Evolutionary conservation across 73 alveolate genomes (phyloP).

Genomic region (Symbiodinium pilosum): DNA sequence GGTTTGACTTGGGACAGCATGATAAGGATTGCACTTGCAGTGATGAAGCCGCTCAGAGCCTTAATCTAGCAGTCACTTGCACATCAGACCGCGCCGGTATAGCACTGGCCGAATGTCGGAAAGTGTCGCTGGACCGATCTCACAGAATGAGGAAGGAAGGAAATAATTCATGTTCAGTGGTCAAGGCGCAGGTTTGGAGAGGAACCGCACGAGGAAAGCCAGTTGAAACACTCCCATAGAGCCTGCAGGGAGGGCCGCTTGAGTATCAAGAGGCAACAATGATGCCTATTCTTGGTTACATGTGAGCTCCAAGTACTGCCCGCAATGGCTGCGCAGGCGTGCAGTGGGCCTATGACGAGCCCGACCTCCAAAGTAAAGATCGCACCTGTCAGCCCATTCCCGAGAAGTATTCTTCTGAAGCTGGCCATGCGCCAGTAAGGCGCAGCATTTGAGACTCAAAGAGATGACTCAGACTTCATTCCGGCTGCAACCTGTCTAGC

Average conservation of each 20-base stretch:
- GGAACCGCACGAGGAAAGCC: slow-evolving; percentile 81
- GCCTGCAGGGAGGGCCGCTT: not conserved
- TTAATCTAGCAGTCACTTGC: not conserved
- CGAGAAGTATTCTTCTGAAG: too few species aligned
- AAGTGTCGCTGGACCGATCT: not conserved
- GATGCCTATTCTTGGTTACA: not conserved
- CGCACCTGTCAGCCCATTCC: too few species aligned
- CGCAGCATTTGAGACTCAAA: too few species aligned
- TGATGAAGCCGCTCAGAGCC: slow-evolving; percentile 88
- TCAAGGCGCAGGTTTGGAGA: slow-evolving; percentile 57
- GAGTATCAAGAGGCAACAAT: not conserved
- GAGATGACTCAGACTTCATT: too few species aligned
- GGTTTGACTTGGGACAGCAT: slow-evolving; percentile 90
- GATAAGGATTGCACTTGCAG: slow-evolving; percentile 76
- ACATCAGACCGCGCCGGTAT: not conserved
- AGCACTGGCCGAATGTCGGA: not conserved
- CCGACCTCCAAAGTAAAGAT: slow-evolving; percentile 63
- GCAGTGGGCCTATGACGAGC: slow-evolving; percentile 1
- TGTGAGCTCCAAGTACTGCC: not conserved
- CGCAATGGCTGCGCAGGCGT: not conserved
- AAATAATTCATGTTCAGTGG: too few species aligned
- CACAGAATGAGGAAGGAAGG: not conserved
- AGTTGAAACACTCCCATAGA: slow-evolving; percentile 75
- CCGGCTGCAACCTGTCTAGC: too few species aligned
- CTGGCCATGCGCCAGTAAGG: too few species aligned